Percentiles rank a stretch among this genome's conserved stretches.
Evolutionary conservation across 2,329 filamentous ascomycete genomes (phyloP).

Genomic region (Alternaria sp.): DNA sequence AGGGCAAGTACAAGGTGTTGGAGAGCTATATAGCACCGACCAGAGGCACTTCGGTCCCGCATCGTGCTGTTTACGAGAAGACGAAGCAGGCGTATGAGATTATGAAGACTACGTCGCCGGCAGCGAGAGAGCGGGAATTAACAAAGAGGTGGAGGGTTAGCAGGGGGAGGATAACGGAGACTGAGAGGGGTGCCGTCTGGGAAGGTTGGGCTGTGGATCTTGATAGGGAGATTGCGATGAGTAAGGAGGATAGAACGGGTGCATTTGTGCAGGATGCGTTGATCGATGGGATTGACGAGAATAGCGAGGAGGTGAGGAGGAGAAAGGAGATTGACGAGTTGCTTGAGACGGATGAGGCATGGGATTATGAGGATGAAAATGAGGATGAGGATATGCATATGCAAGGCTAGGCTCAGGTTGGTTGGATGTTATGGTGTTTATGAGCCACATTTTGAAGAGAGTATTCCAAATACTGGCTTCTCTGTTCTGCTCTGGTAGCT

Average conservation of each 20-base stretch:
- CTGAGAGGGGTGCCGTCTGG: conserved; percentile 42
- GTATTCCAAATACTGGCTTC: neutral
- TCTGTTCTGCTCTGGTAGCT: neutral
- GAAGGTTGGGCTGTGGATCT: conserved; percentile 43
- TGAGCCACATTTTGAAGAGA: neutral
- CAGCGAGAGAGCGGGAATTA: conserved; percentile 34
- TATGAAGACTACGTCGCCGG: conserved; percentile 18
- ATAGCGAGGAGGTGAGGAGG: conserved; percentile 21
- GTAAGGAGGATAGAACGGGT: conserved; percentile 30
- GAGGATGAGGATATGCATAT: conserved; percentile 5
- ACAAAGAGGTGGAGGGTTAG: conserved; percentile 45
- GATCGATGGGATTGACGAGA: conserved; percentile 13
- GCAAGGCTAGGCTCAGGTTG: neutral
- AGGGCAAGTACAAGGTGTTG: conserved; percentile 26
- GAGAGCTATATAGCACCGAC: conserved; percentile 33
- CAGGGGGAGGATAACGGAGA: conserved; percentile 31
- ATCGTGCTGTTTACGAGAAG: conserved; percentile 35
- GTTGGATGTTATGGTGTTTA: neutral
- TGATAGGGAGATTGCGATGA: conserved; percentile 32
- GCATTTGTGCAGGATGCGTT: conserved; percentile 8
- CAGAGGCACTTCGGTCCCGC: conserved; percentile 9
- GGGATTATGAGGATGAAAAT: conserved; percentile 2
- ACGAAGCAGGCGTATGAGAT: conserved; percentile 27
- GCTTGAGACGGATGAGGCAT: conserved; percentile 28
- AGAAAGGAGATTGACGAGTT: conserved; percentile 33